These are phyloP conservation scores for Boletus holoroseus DNA, from an alignment of 1,284 basidiomycete species.

Conservation along the genomic window DNA sequence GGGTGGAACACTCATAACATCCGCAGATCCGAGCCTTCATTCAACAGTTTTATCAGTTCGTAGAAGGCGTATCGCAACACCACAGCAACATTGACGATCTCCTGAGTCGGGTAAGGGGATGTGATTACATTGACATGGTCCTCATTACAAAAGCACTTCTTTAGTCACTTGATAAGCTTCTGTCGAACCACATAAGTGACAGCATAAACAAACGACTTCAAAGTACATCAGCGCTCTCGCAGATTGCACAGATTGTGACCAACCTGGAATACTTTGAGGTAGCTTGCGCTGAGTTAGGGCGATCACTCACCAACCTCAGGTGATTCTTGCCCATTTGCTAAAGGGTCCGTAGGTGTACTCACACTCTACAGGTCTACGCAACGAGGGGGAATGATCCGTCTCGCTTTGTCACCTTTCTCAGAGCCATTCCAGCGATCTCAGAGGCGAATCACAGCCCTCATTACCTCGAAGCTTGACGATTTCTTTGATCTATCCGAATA, in stretches of 20 bases:
- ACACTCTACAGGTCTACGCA: slow-evolving; percentile 60
- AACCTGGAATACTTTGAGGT: slow-evolving; percentile 91
- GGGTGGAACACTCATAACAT: background rate
- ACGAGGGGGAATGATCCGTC: slow-evolving; percentile 72
- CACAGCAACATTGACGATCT: slow-evolving; percentile 91
- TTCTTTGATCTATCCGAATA: slow-evolving; percentile 95
- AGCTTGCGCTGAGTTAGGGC: slow-evolving; percentile 82
- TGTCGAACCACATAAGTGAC: slow-evolving; percentile 77
- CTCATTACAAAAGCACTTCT: slow-evolving; percentile 5
- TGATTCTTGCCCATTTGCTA: slow-evolving; percentile 30
- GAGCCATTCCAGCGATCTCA: slow-evolving; percentile 68
- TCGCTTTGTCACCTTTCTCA: slow-evolving; percentile 68
- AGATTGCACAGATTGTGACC: slow-evolving; percentile 91
- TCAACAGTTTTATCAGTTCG: slow-evolving; percentile 95
- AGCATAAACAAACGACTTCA: slow-evolving; percentile 71
- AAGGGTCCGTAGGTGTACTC: background rate
- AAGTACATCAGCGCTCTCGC: slow-evolving; percentile 78
- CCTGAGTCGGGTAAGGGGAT: slow-evolving; percentile 70
- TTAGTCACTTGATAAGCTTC: slow-evolving; percentile 82
- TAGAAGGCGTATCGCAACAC: slow-evolving; percentile 89
- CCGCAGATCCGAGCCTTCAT: slow-evolving; percentile 83
- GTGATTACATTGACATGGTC: background rate
- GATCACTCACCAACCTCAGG: slow-evolving; percentile 80
- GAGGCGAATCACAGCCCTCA: slow-evolving; percentile 75
- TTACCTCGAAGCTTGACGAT: slow-evolving; percentile 91